Evolutionary conservation across 331 rosid genomes (phyloP).

Genomic region (Quercus lobata): DNA sequence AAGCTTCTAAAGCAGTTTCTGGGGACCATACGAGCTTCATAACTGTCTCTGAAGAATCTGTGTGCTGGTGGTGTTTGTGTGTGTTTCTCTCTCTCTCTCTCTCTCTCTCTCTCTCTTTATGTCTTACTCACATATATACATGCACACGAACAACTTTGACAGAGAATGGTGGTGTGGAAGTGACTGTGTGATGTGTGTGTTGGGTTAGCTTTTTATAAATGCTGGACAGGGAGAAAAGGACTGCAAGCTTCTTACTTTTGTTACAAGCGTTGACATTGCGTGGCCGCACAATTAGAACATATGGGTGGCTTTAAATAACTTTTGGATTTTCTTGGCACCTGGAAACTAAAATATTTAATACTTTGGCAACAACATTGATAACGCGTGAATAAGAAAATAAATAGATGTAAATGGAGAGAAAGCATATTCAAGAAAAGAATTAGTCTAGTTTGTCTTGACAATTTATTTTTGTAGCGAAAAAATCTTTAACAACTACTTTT

Average conservation of each 20-base stretch:
- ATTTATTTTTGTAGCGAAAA: too few relatives aligned
- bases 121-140: not conserved
- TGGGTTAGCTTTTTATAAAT: not conserved
- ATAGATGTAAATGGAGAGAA: too few relatives aligned
- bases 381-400: too few relatives aligned
- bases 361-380: too few relatives aligned
- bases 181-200: not conserved
- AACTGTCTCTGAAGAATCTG: not conserved
- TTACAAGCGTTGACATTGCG: slow-evolving; percentile 33
- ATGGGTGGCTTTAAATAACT: not conserved
- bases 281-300: slow-evolving; percentile 7
- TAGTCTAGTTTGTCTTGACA: too few relatives aligned
- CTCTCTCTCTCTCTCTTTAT: not conserved
- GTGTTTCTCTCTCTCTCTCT: not conserved
- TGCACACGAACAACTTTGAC: not conserved
- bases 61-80: not conserved
- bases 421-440: too few relatives aligned
- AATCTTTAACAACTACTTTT: too few relatives aligned
- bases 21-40: slow-evolving; percentile 96
- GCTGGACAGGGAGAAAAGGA: not conserved
- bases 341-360: too few relatives aligned
- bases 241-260: not conserved
- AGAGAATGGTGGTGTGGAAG: not conserved
- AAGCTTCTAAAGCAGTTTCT: slow-evolving; percentile 66
- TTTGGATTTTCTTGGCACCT: not conserved